These are phyloP conservation scores for Linnemannia hyalina DNA, from an alignment of 192 early-diverging fungal genomes.

Conservation along the genomic window DNA sequence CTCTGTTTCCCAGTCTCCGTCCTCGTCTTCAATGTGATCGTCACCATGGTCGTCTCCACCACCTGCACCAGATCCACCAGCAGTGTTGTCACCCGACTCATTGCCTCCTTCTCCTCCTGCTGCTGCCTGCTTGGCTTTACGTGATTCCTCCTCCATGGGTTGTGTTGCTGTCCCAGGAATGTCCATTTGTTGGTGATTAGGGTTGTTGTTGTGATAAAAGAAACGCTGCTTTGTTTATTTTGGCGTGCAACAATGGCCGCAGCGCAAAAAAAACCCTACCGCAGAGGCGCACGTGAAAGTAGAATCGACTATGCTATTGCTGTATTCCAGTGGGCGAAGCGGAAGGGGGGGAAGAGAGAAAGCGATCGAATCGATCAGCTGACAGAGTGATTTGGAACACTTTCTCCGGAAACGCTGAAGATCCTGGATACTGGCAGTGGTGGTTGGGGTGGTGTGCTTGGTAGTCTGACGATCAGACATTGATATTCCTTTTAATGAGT, in stretches of 20 bases:
- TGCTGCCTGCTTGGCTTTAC: not conserved
- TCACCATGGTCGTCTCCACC: not conserved
- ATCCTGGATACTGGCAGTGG: too few relatives aligned
- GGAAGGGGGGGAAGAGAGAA: not conserved
- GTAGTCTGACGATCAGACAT: too few relatives aligned
- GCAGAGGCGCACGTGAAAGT: not conserved
- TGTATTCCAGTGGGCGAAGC: not conserved
- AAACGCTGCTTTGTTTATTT: not conserved
- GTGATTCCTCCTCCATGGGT: not conserved
- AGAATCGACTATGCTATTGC: too few relatives aligned
- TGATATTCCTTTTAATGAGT: not conserved
- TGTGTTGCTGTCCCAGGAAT: not conserved
- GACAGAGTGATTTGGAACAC: too few relatives aligned
- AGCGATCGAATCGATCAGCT: not conserved
- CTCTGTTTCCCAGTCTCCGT: slow-evolving; percentile 41
- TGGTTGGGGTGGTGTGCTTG: too few relatives aligned
- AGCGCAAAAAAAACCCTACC: too few relatives aligned
- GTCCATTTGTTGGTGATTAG: not conserved
- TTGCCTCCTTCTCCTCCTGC: not conserved
- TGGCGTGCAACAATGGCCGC: not conserved
- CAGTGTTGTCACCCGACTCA: not conserved
- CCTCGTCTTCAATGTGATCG: not conserved
- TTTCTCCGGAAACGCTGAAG: too few relatives aligned
- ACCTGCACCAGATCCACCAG: not conserved
- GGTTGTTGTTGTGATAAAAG: not conserved